phyloP scores from a whole-genome alignment of 2,329 filamentous ascomycete genomes.

The Gnomoniopsis sp. region DNA sequence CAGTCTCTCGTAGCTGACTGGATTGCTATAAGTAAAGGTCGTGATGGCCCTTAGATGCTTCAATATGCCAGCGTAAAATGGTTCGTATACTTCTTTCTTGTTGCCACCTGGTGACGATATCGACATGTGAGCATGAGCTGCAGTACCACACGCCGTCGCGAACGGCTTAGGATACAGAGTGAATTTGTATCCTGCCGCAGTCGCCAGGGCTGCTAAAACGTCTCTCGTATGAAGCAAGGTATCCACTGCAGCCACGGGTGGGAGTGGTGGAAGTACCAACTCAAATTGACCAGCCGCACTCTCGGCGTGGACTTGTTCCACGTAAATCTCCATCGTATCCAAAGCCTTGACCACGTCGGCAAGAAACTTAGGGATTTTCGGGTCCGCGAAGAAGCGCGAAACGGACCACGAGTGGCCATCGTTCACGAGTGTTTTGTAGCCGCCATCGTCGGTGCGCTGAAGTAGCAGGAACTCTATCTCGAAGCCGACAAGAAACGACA shows the following conservation, averaged over 20 bases:
- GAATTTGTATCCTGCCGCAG: constrained; percentile 59
- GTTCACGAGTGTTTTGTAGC: constrained; percentile 45
- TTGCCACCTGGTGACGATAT: constrained; percentile 46
- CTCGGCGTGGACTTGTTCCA: constrained; percentile 75
- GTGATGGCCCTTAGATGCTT: constrained; percentile 62
- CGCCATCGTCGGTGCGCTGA: constrained; percentile 35
- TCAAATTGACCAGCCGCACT: constrained; percentile 74
- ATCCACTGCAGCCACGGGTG: constrained; percentile 68
- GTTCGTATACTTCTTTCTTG: constrained; percentile 46
- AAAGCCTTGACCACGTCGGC: constrained; percentile 64
- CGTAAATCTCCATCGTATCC: constrained; percentile 56
- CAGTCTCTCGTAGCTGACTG: constrained; percentile 66
- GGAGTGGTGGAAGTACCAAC: constrained; percentile 62
- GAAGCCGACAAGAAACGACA: constrained; percentile 69
- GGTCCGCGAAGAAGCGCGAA: constrained; percentile 59
- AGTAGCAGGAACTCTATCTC: constrained; percentile 79
- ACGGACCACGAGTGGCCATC: constrained; percentile 70
- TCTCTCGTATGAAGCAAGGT: constrained; percentile 68
- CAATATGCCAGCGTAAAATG: constrained; percentile 72
- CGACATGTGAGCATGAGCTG: constrained; percentile 68
- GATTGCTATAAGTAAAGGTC: constrained; percentile 65
- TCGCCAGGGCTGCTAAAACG: constrained; percentile 62
- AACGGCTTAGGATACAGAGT: constrained; percentile 74
- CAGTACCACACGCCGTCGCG: constrained; percentile 55
- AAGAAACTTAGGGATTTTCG: constrained; percentile 53